Base-by-base conservation (phyloP, 2,329 filamentous ascomycete species). In the Aspergillus sp. region DNA sequence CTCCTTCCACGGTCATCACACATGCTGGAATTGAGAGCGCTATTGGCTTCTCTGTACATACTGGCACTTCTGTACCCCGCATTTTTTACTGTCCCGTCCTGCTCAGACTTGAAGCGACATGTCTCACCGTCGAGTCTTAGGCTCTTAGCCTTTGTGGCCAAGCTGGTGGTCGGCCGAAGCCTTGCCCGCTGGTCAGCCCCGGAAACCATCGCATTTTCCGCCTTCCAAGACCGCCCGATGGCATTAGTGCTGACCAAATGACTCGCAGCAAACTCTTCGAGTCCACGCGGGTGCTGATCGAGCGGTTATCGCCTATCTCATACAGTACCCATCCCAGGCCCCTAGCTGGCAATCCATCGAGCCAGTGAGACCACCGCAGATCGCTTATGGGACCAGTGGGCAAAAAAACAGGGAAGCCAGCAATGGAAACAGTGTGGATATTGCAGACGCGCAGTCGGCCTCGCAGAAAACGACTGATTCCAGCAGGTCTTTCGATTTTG, bases 231-330 rank as follows among this genome's bases (percentile, higher is more conserved):
- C 35, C 15, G 27, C 9, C 8, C 15, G 41, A 24, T 31, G 35
- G 14, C 35, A 46, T 51, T 46, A 48, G 33, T 52, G 21, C 55
- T 47, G 27, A 15, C 35, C 43, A 33, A 23, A 61, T 61, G 60
- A 60, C 60, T 62, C 58, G 60, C 58, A 58, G 60, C 41, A 41
- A 23, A 21, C 48, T 55, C 43, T 15, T 27, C 31, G 37, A 24
- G 44, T 19, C 40, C 47, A 41, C 46, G n/a, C 45, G 40, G 40
- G 15, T 23, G n/a, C 24, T 55, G 45, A 41, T 41, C 52, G 23
- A 31, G 44, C 44, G 35, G 44, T 33, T 55, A 48, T 48, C 44
- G 44, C 35, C 52, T 46, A 40, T 48, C 35, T 47, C 23, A 47
- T 14, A 47, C 21, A 21, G 21, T 3, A 21, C 51, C 51, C 12